phyloP scores from a whole-genome alignment of 176 grass and related monocot genomes.

The Lolium perenne region DNA sequence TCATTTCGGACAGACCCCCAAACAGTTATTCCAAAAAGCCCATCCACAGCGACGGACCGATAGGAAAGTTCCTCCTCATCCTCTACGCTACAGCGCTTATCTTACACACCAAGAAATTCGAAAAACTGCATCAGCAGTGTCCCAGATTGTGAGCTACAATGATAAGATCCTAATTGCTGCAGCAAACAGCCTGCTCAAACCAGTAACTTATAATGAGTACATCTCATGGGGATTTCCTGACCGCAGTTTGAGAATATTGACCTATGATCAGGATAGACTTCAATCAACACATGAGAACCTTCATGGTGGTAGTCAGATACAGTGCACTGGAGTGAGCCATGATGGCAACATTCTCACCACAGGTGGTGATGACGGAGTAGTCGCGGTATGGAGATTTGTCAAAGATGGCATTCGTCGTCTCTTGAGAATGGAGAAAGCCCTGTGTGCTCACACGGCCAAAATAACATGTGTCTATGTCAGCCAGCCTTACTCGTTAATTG shows the following conservation, averaged over 20 bases:
- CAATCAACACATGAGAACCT: slow-evolving; percentile 94
- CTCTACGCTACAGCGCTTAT: slow-evolving; percentile 76
- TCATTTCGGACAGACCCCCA: slow-evolving; percentile 99
- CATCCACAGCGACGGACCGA: slow-evolving; percentile 88
- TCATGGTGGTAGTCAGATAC: slow-evolving; percentile 92
- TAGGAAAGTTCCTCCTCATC: slow-evolving; percentile 81
- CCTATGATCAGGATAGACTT: slow-evolving; percentile 94
- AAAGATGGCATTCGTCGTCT: slow-evolving; percentile 77
- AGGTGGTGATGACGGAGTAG: slow-evolving; percentile 88
- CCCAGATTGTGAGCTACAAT: slow-evolving; percentile 93
- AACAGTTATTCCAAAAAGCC: slow-evolving; percentile 92
- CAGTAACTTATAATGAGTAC: slow-evolving; percentile 77
- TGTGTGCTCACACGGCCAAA: slow-evolving; percentile 90
- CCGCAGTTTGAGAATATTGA: slow-evolving; percentile 89
- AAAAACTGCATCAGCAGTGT: slow-evolving; percentile 71
- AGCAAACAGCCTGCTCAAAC: slow-evolving; percentile 85
- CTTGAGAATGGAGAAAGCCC: slow-evolving; percentile 71
- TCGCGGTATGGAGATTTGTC: slow-evolving; percentile 91
- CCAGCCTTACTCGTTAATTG: slow-evolving; percentile 92
- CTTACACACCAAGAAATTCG: slow-evolving; percentile 87
- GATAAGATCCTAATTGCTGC: slow-evolving; percentile 78
- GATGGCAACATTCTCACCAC: slow-evolving; percentile 88
- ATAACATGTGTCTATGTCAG: slow-evolving; percentile 93
- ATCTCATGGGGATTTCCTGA: slow-evolving; percentile 99
- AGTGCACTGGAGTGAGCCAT: slow-evolving; percentile 94